phyloP scores from a whole-genome alignment of 2,329 filamentous ascomycete species.

The Clonostachys chloroleuca region DNA sequence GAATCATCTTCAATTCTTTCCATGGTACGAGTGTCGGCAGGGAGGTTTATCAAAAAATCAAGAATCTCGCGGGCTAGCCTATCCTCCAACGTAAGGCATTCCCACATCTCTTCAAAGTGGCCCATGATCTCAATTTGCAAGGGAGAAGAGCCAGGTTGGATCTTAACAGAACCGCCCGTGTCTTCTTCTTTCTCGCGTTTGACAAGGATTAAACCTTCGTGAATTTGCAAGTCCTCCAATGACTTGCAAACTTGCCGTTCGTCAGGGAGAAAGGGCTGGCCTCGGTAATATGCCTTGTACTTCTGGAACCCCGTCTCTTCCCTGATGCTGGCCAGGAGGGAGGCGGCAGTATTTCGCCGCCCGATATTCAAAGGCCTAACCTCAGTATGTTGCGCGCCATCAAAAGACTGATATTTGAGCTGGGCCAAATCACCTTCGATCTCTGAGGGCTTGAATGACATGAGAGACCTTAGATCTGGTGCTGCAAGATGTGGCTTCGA shows the following conservation, averaged over 20 bases:
- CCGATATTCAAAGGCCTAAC: conserved; percentile 63
- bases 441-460: conserved; percentile 44
- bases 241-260: conserved; percentile 56
- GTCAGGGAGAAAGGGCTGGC: conserved; percentile 58
- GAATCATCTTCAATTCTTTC: conserved; percentile 50
- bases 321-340: conserved; percentile 63
- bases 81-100: conserved; percentile 71
- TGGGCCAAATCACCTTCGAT: conserved; percentile 60
- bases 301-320: conserved; percentile 72
- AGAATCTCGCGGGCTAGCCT: conserved; percentile 64
- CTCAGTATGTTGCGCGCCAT: conserved; percentile 53
- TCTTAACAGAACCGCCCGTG: conserved; percentile 31
- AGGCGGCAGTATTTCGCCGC: conserved; percentile 63
- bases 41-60: conserved; percentile 65
- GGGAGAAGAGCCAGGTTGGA: conserved; percentile 47
- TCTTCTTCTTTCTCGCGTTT: conserved; percentile 49
- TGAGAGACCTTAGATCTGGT: conserved; percentile 50
- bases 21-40: conserved; percentile 60
- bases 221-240: conserved; percentile 63
- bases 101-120: conserved; percentile 82
- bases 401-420: conserved; percentile 72
- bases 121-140: conserved; percentile 77
- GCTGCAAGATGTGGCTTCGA: conserved; percentile 54
- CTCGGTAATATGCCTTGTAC: conserved; percentile 68
- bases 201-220: conserved; percentile 62